Conservation (phyloP, 2,329 filamentous ascomycete genomes). For the Arthroderma sp. region DNA sequence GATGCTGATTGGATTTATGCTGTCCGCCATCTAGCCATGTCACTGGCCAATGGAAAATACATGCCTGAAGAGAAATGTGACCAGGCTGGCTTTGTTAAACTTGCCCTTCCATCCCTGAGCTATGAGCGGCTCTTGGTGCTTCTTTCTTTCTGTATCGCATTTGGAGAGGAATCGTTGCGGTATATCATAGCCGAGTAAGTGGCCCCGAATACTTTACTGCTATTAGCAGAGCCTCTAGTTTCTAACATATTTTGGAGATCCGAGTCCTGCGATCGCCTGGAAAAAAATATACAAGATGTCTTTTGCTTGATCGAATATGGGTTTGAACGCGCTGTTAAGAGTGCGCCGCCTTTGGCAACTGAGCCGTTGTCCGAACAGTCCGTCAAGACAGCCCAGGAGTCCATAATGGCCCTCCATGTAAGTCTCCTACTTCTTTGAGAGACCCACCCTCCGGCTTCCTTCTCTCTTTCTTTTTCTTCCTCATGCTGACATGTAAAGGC, state of each 20-base stretch:
- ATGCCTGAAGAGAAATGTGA: constrained; percentile 22
- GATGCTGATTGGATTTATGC: constrained; percentile 26
- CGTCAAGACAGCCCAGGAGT: constrained; percentile 18
- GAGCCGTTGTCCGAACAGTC: constrained; percentile 9
- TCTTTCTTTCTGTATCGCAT: constrained; percentile 26
- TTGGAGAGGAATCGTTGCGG: constrained; percentile 27
- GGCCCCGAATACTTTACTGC: background rate
- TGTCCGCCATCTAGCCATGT: constrained; percentile 25
- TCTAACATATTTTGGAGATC: constrained; percentile 6
- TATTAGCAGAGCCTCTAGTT: background rate
- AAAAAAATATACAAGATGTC: constrained; percentile 25
- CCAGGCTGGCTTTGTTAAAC: constrained; percentile 18
- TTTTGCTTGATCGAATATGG: constrained; percentile 25
- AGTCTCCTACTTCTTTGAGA: constrained; percentile 6
- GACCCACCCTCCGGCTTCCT: background rate
- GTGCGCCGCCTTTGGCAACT: constrained; percentile 10
- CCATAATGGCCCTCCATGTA: constrained; percentile 26
- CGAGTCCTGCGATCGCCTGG: constrained; percentile 11
- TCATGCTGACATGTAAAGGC: constrained; percentile 5
- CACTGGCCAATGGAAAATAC: constrained; percentile 25
- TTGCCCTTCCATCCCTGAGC: constrained; percentile 24
- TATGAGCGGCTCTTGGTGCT: constrained; percentile 23
- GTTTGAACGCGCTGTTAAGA: constrained; percentile 20
- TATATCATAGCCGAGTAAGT: constrained; percentile 7
- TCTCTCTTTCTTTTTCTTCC: background rate